Base-by-base conservation (phyloP, 306 rosid genomes). In the Glycine soja region DNA sequence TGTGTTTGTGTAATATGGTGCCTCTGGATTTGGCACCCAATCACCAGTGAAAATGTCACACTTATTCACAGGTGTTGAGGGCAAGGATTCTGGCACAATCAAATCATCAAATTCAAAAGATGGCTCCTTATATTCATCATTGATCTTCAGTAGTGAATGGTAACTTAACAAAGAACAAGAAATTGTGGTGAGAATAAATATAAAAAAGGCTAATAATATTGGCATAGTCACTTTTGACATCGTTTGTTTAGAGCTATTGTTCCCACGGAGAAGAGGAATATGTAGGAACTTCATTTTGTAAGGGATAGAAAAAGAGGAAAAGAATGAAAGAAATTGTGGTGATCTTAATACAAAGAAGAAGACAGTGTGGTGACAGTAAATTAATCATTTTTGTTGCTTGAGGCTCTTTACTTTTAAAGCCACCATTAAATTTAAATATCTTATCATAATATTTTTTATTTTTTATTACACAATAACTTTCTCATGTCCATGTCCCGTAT, bases 31-130 rank as follows among this genome's bases (percentile, higher is more conserved):
- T 7, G 91, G 96, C 3, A 92, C 70, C 98, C 98, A 92, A 16
- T 95, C 95, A 2, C 98, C 98, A 6, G 65, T 83, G 47, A 88
- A 95, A 10, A 95, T 82, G 80, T 92, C 98, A 82, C 98, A 94
- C 45, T 70, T 66, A 10, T 77, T 58, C 14, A 69, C 54, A 9
- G 74, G 70, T 30, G 79, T 42, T 58, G 83, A 69, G 3, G 85
- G 6, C 0, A 48, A 54, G 10, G 79, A 82, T 1, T 43, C 6
- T 76, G 75, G 7, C 46, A 70, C 80, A 9, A 45, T 59, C 76
- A 81, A 18, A 43, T 74, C 79, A 63, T 13, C 70, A 32, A 34
- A 12, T 34, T 13, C 12, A 57, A 73, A 63, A 0, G 64, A 11
- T 2, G 76, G 40, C 2, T 65, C 30, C 45, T 85, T 40, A 2